Evolutionary conservation across 2,329 filamentous ascomycete genomes (phyloP).

Genomic region (Kalmusia sp.): DNA sequence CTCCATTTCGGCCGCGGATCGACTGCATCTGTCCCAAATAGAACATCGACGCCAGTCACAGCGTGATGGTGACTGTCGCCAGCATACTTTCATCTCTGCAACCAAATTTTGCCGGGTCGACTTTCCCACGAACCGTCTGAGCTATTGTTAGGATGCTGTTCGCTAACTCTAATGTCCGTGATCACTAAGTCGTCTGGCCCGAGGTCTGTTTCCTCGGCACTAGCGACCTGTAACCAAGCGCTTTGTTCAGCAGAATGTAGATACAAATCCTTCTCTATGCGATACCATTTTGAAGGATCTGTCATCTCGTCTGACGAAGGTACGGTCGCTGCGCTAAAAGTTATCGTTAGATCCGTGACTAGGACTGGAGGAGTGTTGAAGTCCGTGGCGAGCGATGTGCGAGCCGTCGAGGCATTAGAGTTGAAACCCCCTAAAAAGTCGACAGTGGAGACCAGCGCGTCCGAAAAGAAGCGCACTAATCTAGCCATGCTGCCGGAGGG

Average conservation of each 20-base stretch:
- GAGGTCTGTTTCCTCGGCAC: conserved; percentile 72
- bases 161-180: conserved; percentile 76
- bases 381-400: too few relatives aligned
- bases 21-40: conserved; percentile 87
- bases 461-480: too few relatives aligned
- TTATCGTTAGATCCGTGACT: conserved; percentile 46
- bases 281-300: conserved; percentile 28
- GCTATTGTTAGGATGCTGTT: conserved; percentile 66
- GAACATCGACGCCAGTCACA: conserved; percentile 79
- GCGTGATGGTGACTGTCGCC: conserved; percentile 71
- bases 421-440: too few relatives aligned
- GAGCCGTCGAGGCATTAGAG: too few relatives aligned
- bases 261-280: conserved; percentile 25
- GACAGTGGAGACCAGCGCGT: too few relatives aligned
- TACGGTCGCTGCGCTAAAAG: conserved; percentile 22
- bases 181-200: conserved; percentile 74
- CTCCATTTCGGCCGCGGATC: conserved; percentile 85
- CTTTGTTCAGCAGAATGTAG: conserved; percentile 15
- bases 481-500: too few relatives aligned
- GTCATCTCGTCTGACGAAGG: conserved; percentile 29
- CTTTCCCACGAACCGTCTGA: conserved; percentile 74
- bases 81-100: conserved; percentile 66
- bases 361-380: too few relatives aligned
- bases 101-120: conserved; percentile 76
- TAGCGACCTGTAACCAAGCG: conserved; percentile 20